phyloP scores from a whole-genome alignment of 345 rosid species.

The Gossypium arboreum region DNA sequence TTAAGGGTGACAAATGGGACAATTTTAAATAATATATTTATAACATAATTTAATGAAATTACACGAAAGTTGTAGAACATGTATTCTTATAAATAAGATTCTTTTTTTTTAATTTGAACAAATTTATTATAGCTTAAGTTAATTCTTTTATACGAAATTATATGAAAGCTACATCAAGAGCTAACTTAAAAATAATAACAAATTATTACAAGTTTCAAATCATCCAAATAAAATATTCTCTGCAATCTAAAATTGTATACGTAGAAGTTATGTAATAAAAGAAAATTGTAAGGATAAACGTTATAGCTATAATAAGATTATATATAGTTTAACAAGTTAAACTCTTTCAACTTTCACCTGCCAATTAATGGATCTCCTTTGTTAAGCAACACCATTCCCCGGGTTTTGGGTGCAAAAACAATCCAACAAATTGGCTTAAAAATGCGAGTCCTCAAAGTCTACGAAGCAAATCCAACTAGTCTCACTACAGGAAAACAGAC shows the following conservation, averaged over 20 bases:
- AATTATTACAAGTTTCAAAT: background rate
- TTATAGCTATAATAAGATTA: background rate
- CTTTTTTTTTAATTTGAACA: background rate
- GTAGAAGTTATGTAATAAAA: background rate
- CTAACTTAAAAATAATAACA: background rate
- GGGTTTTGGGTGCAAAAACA: conserved; percentile 11
- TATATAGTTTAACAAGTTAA: background rate
- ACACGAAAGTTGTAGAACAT: too few species aligned
- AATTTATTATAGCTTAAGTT: conserved; percentile 7
- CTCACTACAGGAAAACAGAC: too few species aligned
- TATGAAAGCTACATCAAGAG: background rate
- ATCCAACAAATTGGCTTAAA: background rate
- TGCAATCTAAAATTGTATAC: background rate
- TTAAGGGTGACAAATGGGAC: too few species aligned
- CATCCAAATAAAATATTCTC: too few species aligned
- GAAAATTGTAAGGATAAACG: too few species aligned
- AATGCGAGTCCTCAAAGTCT: too few species aligned
- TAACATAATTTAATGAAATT: too few species aligned
- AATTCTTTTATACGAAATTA: background rate
- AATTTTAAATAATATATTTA: too few species aligned
- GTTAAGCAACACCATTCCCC: too few species aligned
- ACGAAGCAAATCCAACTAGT: too few species aligned
- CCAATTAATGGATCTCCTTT: too few species aligned
- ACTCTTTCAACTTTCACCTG: background rate
- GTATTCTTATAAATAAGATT: too few species aligned